A percentile compares a stretch with the other conserved stretches of the same genome.
phyloP scores from a whole-genome alignment of 148 eudicot species.

The Nepenthes gracilis region DNA sequence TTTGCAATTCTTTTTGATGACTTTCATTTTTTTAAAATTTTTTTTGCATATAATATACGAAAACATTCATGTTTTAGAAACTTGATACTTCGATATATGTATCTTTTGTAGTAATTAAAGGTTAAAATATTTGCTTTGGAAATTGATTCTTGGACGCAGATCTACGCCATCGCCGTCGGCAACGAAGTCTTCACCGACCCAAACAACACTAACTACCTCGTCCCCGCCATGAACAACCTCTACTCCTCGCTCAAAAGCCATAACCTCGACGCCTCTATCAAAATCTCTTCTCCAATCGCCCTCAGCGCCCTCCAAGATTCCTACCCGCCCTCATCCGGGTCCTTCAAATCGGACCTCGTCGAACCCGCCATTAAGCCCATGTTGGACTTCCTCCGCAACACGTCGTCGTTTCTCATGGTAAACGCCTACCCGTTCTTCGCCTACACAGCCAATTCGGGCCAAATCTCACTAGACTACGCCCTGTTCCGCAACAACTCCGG shows the following conservation, averaged over 20 bases:
- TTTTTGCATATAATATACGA: too few relatives aligned
- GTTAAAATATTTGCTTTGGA: too few relatives aligned
- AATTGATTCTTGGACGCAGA: neutral
- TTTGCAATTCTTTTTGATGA: too few relatives aligned
- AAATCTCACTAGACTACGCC: conserved; percentile 63
- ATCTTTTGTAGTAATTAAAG: too few relatives aligned
- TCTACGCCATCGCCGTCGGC: conserved; percentile 70
- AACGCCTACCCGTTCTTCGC: conserved; percentile 86
- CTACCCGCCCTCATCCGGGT: conserved; percentile 71
- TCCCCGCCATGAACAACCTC: conserved; percentile 68
- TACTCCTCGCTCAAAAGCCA: conserved; percentile 23
- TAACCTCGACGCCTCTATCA: conserved; percentile 18
- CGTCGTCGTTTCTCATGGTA: conserved; percentile 61
- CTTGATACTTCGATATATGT: too few relatives aligned
- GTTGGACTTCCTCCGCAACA: conserved; percentile 36
- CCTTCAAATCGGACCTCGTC: conserved; percentile 53
- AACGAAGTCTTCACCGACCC: conserved; percentile 75
- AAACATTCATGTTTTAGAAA: too few relatives aligned
- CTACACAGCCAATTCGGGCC: conserved; percentile 43
- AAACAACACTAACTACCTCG: conserved; percentile 35
- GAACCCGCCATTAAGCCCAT: conserved; percentile 56
- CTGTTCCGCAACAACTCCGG: conserved; percentile 38
- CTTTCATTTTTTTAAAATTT: too few relatives aligned
- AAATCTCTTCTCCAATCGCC: conserved; percentile 60
- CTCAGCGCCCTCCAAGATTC: conserved; percentile 37